A percentile compares a stretch with the other conserved stretches of the same genome.
phyloP scores from a whole-genome alignment of 306 rosid genomes.

The Citrullus mucosospermus region DNA sequence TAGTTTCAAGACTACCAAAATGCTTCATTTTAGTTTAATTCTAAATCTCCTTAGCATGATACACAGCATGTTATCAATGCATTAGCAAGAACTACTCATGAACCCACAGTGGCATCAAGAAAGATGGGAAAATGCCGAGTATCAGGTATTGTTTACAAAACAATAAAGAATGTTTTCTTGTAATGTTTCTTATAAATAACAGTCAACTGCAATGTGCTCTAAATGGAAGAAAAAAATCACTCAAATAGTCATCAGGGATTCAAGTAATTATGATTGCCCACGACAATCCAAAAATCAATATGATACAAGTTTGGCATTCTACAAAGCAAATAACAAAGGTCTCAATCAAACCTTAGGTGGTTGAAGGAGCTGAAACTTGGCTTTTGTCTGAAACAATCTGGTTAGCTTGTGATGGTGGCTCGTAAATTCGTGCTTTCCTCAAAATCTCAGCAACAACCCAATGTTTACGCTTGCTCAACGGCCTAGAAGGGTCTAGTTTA shows the following conservation, averaged over 20 bases:
- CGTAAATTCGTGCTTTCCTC: constrained; percentile 70
- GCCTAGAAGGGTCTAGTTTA: constrained; percentile 60
- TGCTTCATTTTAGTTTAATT: background rate
- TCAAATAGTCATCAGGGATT: background rate
- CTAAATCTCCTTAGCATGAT: background rate
- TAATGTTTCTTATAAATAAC: background rate
- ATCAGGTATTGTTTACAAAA: background rate
- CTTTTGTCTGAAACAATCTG: background rate
- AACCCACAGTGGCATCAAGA: background rate
- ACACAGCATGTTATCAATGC: background rate
- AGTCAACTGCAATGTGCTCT: background rate
- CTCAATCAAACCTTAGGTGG: background rate
- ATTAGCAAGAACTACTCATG: background rate
- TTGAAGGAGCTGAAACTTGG: constrained; percentile 1
- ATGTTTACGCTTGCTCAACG: constrained; percentile 71
- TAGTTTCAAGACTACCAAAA: background rate
- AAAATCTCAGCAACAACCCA: constrained; percentile 86
- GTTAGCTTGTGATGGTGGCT: constrained; percentile 28
- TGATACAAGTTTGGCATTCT: background rate
- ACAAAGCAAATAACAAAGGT: background rate
- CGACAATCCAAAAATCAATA: background rate
- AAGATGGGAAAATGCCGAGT: background rate
- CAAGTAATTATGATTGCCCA: background rate
- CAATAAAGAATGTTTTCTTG: background rate
- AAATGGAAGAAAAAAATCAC: background rate